These are phyloP conservation scores for Rhododendron ferrugineum DNA, from an alignment of 148 eudicot genomes.

Conservation along the genomic window DNA sequence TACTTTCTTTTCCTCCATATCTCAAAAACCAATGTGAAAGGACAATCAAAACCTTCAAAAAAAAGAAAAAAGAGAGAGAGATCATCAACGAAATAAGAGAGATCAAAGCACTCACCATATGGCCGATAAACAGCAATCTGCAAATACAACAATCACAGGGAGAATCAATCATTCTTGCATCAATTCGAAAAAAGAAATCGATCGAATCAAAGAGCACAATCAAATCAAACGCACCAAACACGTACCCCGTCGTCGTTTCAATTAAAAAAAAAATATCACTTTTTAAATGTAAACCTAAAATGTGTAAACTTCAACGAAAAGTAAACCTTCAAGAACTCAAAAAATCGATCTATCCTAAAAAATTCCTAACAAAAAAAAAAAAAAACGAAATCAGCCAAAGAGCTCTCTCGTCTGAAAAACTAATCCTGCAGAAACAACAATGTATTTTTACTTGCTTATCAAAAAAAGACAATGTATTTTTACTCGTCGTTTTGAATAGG, in stretches of 20 bases:
- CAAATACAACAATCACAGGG: neutral
- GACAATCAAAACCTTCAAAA: too few relatives aligned
- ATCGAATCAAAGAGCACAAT: neutral
- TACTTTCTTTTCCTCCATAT: neutral
- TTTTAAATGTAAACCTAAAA: neutral
- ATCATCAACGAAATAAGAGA: neutral
- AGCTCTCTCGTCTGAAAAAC: neutral
- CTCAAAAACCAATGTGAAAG: neutral
- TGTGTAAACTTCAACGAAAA: neutral
- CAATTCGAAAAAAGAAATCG: neutral
- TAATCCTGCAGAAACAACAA: neutral
- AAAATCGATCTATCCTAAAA: neutral
- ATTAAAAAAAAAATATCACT: neutral
- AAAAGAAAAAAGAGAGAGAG: neutral
- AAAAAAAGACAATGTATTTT: too few relatives aligned
- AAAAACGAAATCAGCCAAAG: neutral
- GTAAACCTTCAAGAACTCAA: neutral
- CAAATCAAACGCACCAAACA: neutral
- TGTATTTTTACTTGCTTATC: neutral
- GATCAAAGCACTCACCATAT: conserved; percentile 50
- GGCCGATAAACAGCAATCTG: conserved; percentile 49
- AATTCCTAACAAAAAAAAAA: neutral
- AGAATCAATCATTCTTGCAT: neutral
- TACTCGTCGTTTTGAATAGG: neutral
- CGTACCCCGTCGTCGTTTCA: neutral